Base-by-base conservation (phyloP, 2,329 filamentous ascomycete genomes). In the Cryphonectria naterciae region DNA sequence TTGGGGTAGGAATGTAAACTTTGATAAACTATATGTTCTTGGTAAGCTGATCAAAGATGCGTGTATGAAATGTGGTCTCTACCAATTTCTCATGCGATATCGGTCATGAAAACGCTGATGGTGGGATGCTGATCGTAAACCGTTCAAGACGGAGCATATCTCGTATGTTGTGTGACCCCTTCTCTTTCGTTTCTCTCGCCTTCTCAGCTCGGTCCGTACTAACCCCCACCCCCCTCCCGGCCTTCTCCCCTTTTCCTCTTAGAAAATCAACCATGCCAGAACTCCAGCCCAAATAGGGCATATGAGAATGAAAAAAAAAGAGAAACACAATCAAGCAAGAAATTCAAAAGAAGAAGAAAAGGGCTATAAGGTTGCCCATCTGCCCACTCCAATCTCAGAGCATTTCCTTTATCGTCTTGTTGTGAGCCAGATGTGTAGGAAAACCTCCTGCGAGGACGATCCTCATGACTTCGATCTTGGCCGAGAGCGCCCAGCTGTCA, bases 401-500 rank as follows among this genome's bases (percentile, higher is more conserved):
- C 43, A 83, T 74, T 28, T 81, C 80, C 69, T 76, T 73, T 8
- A 85, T 77, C 8, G 78, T 74, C 0, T 81, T 81, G 68, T 85
- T 85, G 49, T 79, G 77, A 68, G 78, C 65, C 70, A 82, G 83
- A 70, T 85, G 83, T 4, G 74, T 76, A 0, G 76, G 75, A 37
- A 85, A 77, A 1, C 86, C 86, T 37, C 83, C 82, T 22, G 83
- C 82, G 63, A 88, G 82, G 1, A 88, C 72, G 5, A 79, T 78
- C 75, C 83, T 85, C 70, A 88, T 80, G 75, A 85, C 80, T 62
- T 83, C 80, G n/a, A 86, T 80, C 28, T 86, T 80, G 25, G 83
- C 81, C 39, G 82, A 83, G 19, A 87, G 79, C 11, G 84, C 84
- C 86, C 86, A 89, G 1, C 83, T 82, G 69, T 87, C 83, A 65